Conservation (phyloP, 129 eudicot species). For the Kitagawia praeruptora region DNA sequence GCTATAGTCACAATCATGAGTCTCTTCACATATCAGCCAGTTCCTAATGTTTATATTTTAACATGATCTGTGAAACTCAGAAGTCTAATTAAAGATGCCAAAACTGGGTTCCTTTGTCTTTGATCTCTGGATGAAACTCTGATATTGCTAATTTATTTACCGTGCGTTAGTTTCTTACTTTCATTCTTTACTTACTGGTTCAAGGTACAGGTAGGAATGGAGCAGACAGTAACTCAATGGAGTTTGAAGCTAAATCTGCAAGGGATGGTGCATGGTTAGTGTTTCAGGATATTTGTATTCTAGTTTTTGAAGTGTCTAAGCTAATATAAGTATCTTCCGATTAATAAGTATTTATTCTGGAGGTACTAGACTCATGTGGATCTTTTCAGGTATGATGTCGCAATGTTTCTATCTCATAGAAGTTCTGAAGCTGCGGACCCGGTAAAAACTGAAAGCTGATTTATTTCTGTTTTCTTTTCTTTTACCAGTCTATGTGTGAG, state of each 20-base stretch:
- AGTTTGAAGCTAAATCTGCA: constrained; percentile 97
- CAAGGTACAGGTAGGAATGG: constrained; percentile 41
- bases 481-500: not conserved
- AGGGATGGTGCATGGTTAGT: constrained; percentile 98
- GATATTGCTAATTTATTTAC: not conserved
- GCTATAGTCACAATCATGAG: too few species aligned
- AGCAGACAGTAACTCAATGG: constrained; percentile 68
- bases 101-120: not conserved
- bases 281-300: constrained; percentile 1
- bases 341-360: not conserved
- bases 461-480: not conserved
- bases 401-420: constrained; percentile 69
- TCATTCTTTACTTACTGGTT: constrained; percentile 19
- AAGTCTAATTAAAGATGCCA: not conserved
- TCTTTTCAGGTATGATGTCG: constrained; percentile 76
- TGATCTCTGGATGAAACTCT: not conserved
- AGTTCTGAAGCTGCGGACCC: constrained; percentile 64
- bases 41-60: not conserved
- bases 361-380: constrained; percentile 1
- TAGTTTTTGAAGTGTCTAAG: not conserved
- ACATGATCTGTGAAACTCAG: not conserved
- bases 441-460: constrained; percentile 41
- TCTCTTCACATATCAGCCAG: not conserved
- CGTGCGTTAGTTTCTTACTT: not conserved
- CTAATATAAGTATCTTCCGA: not conserved